Conservation (phyloP, 148 eudicot species). For the Hydrangea macrophylla region DNA sequence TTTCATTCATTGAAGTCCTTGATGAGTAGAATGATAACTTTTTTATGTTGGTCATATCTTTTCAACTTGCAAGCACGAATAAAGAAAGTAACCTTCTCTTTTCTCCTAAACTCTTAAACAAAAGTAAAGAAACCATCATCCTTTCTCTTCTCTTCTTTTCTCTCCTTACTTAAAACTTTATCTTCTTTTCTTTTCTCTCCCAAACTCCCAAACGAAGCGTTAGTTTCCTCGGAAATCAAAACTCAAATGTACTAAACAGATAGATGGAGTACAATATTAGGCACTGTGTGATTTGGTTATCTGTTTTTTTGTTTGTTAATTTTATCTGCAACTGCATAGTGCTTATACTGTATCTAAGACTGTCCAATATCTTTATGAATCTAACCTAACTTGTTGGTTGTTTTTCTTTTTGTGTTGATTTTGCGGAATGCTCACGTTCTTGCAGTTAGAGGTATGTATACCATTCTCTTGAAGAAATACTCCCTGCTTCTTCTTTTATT, state of each 20-base stretch:
- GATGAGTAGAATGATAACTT: too few relatives aligned
- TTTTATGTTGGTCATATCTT: too few relatives aligned
- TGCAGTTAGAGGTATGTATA: slow-evolving; percentile 70
- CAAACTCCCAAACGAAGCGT: too few relatives aligned
- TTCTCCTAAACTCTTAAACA: too few relatives aligned
- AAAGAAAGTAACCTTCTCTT: too few relatives aligned
- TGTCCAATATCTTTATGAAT: neutral
- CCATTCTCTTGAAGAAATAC: neutral
- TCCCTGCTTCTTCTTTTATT: neutral
- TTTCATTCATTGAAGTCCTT: too few relatives aligned
- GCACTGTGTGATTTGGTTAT: neutral
- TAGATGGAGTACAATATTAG: neutral
- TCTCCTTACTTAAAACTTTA: too few relatives aligned
- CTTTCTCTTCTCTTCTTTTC: too few relatives aligned
- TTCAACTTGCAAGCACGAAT: too few relatives aligned
- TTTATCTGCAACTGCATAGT: neutral
- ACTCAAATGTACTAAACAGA: neutral
- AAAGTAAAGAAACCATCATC: too few relatives aligned
- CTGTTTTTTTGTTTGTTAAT: neutral
- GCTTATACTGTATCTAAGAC: neutral
- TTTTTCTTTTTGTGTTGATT: slow-evolving; percentile 11
- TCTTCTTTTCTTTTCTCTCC: too few relatives aligned
- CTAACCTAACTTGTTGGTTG: slow-evolving; percentile 2
- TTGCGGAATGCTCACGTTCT: slow-evolving; percentile 9
- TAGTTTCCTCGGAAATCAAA: neutral